Percentiles rank a stretch among this genome's conserved stretches.
phyloP scores from a whole-genome alignment of 2,329 filamentous ascomycete species.

The Venturia aucupariae region DNA sequence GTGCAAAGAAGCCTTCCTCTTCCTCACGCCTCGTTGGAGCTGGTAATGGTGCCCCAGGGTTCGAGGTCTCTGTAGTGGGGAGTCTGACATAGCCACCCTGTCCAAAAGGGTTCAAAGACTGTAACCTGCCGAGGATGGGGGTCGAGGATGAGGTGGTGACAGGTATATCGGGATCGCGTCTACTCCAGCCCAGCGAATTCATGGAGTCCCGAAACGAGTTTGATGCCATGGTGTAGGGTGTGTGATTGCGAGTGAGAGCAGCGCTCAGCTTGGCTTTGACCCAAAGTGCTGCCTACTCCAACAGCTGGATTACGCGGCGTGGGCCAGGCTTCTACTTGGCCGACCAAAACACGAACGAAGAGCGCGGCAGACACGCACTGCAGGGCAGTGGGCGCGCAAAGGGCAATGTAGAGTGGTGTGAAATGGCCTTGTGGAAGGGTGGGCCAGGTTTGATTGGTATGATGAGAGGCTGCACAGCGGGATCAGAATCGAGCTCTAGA shows the following conservation, averaged over 20 bases:
- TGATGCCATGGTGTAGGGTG: constrained; percentile 59
- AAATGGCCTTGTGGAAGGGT: not conserved
- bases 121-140: constrained; percentile 70
- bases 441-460: not conserved
- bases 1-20: constrained; percentile 88
- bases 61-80: constrained; percentile 62
- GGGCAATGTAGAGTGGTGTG: not conserved
- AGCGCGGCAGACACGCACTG: not conserved
- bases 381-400: not conserved
- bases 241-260: not conserved
- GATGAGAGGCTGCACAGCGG: constrained; percentile 4
- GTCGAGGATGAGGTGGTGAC: constrained; percentile 62
- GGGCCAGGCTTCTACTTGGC: not conserved
- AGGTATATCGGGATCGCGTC: constrained; percentile 67
- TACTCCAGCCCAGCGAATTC: constrained; percentile 90
- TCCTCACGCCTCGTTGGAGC: constrained; percentile 80
- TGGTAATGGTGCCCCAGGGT: constrained; percentile 73
- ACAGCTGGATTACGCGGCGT: not conserved
- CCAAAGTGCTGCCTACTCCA: not conserved
- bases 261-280: constrained; percentile 3
- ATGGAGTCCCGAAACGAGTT: constrained; percentile 87
- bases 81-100: constrained; percentile 82
- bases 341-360: not conserved
- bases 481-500: constrained; percentile 1
- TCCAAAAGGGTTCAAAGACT: constrained; percentile 80